These are phyloP conservation scores for Flueggea neowawraea DNA, from an alignment of 441 rosid species.

Conservation along the genomic window DNA sequence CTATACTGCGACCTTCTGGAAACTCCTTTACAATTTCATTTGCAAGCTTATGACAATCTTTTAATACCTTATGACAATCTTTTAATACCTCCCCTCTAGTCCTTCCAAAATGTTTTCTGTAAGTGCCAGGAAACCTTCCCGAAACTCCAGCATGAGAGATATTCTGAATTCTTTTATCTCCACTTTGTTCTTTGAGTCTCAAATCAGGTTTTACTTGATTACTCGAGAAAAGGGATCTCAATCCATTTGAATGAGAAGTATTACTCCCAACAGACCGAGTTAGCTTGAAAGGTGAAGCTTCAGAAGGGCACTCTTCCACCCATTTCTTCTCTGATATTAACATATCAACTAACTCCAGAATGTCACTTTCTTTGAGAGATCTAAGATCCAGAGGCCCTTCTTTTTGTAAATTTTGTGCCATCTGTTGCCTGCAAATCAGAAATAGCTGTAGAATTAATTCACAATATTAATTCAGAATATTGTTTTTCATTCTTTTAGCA, in stretches of 20 bases:
- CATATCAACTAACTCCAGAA: conserved; percentile 47
- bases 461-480: background rate
- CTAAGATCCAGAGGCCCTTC: conserved; percentile 55
- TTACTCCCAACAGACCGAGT: conserved; percentile 15
- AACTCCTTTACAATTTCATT: conserved; percentile 39
- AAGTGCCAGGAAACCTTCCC: conserved; percentile 10
- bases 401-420: conserved; percentile 55
- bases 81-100: conserved; percentile 36
- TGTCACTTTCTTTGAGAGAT: conserved; percentile 35
- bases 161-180: conserved; percentile 26
- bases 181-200: conserved; percentile 11
- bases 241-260: conserved; percentile 28
- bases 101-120: conserved; percentile 27
- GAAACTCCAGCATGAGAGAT: conserved; percentile 39
- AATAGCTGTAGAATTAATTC: conserved; percentile 6
- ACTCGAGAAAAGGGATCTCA: conserved; percentile 43
- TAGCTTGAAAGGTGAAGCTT: conserved; percentile 48
- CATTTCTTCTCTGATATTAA: conserved; percentile 57
- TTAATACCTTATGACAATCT: no score
- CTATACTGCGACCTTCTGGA: conserved; percentile 57
- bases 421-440: conserved; percentile 42
- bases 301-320: conserved; percentile 51
- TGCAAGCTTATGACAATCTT: conserved; percentile 62
- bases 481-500: background rate
- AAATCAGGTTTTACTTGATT: conserved; percentile 9